Conservation (phyloP, 2,329 filamentous ascomycete species). For the Fusarium equiseti region DNA sequence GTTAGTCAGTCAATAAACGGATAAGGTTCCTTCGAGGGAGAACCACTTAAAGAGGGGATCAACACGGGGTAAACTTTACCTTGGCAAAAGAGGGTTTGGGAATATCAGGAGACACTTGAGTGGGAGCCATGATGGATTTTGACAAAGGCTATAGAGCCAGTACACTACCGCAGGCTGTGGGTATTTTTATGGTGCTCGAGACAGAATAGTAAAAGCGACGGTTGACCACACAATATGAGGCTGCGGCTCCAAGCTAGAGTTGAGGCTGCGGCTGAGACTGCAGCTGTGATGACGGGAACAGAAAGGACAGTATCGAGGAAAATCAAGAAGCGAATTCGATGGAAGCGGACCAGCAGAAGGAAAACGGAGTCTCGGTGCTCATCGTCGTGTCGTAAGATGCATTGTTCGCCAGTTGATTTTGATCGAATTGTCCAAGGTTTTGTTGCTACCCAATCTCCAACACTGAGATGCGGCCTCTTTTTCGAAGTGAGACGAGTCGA, state of each 20-base stretch:
- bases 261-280: constrained; percentile 37
- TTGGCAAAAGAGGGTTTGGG: constrained; percentile 81
- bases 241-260: constrained; percentile 28
- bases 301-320: constrained; percentile 49
- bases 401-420: constrained; percentile 49
- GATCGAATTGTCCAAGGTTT: constrained; percentile 33
- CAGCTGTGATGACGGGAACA: constrained; percentile 47
- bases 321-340: constrained; percentile 68
- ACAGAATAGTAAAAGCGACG: constrained; percentile 32
- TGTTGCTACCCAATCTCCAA: constrained; percentile 34
- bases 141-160: constrained; percentile 42
- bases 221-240: constrained; percentile 37
- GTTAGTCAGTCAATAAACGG: constrained; percentile 39
- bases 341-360: constrained; percentile 63
- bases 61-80: constrained; percentile 58
- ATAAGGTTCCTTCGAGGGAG: constrained; percentile 7
- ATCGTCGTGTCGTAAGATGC: constrained; percentile 63
- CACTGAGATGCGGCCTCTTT: constrained; percentile 21
- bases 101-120: constrained; percentile 60
- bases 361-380: constrained; percentile 64
- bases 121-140: constrained; percentile 59
- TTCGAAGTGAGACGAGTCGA: constrained; percentile 33
- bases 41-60: constrained; percentile 21
- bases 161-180: constrained; percentile 36
- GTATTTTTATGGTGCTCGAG: constrained; percentile 31